A percentile compares a stretch with the other conserved stretches of the same genome.
phyloP scores from a whole-genome alignment of 1,284 basidiomycete genomes.

The Cutaneotrichosporon arboriforme region DNA sequence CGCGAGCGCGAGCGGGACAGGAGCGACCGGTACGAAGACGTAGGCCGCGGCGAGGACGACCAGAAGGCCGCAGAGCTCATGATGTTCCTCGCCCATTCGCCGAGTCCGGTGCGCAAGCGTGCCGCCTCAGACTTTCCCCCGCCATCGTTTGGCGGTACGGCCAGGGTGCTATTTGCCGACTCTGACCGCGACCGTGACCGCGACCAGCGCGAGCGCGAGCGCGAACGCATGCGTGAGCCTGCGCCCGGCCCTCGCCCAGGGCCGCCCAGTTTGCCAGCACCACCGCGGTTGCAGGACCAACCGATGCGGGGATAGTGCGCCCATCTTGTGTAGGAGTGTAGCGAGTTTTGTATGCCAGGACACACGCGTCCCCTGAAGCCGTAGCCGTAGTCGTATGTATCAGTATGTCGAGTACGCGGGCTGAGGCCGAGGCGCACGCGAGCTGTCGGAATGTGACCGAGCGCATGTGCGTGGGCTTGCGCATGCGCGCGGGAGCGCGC shows the following conservation, averaged over 20 bases:
- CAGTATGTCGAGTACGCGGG: too few relatives aligned
- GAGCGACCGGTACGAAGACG: slow-evolving; percentile 4
- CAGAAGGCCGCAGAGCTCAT: slow-evolving; percentile 45
- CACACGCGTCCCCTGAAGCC: too few relatives aligned
- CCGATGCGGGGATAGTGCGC: too few relatives aligned
- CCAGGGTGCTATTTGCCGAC: slow-evolving; percentile 42
- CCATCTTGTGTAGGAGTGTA: too few relatives aligned
- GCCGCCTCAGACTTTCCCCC: slow-evolving; percentile 7
- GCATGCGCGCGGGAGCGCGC: too few relatives aligned
- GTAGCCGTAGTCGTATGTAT: too few relatives aligned
- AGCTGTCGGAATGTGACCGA: too few relatives aligned
- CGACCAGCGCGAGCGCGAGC: neutral
- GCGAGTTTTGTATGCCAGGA: too few relatives aligned
- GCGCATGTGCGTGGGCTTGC: too few relatives aligned
- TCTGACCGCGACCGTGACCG: slow-evolving; percentile 1
- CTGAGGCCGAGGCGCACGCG: too few relatives aligned
- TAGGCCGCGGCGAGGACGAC: slow-evolving; percentile 33
- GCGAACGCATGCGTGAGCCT: slow-evolving; percentile 1
- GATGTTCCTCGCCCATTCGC: slow-evolving; percentile 48
- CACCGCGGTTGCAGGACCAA: neutral
- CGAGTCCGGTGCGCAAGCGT: slow-evolving; percentile 26
- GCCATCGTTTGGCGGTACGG: slow-evolving; percentile 22
- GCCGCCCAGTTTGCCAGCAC: slow-evolving; percentile 2
- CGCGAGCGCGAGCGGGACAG: slow-evolving; percentile 12
- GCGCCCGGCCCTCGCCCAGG: slow-evolving; percentile 4